Conservation (phyloP, 2,329 filamentous ascomycete genomes). For the Hymenoscyphus salicellus region DNA sequence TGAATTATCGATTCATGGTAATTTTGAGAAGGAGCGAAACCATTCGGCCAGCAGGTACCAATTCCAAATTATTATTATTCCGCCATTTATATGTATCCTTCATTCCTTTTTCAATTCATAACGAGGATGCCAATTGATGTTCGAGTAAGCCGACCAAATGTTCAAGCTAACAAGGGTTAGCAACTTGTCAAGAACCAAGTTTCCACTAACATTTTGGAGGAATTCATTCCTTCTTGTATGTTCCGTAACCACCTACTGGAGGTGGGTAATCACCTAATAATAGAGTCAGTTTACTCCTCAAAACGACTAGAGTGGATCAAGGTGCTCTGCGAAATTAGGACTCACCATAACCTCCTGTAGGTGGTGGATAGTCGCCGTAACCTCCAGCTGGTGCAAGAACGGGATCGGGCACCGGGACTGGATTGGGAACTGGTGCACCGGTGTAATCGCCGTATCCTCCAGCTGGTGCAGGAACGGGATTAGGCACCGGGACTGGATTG, state of each 20-base stretch:
- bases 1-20: not conserved
- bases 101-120: not conserved
- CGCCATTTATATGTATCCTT: not conserved
- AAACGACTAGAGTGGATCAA: no score
- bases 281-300: no score
- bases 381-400: slow-evolving; percentile 1
- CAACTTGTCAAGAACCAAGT: not conserved
- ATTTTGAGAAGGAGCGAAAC: not conserved
- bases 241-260: slow-evolving; percentile 2
- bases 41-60: not conserved
- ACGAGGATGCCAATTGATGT: not conserved
- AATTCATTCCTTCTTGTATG: not conserved
- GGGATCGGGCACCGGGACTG: not conserved
- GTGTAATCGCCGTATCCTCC: not conserved
- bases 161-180: not conserved
- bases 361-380: slow-evolving; percentile 2
- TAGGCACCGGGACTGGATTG: not conserved
- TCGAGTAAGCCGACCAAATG: not conserved
- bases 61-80: not conserved
- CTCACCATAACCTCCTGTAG: slow-evolving; percentile 6
- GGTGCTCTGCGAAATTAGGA: no score
- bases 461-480: not conserved
- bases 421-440: no score
- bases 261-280: no score
- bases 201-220: not conserved